Percentiles rank a stretch among this genome's conserved stretches.
Evolutionary conservation across 768 basidiomycete species (phyloP).

Genomic region (Auriscalpium orientale): DNA sequence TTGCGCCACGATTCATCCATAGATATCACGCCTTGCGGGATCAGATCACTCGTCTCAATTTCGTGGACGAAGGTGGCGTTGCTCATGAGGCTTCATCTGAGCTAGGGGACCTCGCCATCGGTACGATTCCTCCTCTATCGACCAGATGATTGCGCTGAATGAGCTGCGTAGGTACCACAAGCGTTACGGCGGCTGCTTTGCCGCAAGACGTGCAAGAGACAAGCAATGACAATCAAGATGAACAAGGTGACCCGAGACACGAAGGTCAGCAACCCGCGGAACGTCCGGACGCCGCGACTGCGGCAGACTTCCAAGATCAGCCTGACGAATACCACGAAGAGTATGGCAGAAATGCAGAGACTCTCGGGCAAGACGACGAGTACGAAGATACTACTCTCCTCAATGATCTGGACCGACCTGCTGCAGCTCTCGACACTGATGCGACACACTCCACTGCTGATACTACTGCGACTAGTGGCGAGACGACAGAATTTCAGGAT

Average conservation of each 20-base stretch:
- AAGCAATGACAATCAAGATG: background rate
- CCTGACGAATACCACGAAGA: background rate
- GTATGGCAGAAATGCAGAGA: background rate
- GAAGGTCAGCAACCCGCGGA: background rate
- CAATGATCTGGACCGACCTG: background rate
- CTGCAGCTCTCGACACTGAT: background rate
- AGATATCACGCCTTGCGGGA: slow-evolving; percentile 12
- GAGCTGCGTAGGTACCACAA: too few relatives aligned
- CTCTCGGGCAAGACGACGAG: background rate
- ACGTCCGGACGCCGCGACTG: background rate
- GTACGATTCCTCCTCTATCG: background rate
- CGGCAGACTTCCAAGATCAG: background rate
- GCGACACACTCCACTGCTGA: background rate
- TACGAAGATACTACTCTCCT: background rate
- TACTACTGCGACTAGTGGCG: background rate
- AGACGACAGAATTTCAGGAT: background rate
- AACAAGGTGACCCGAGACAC: background rate
- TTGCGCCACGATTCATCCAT: slow-evolving; percentile 12
- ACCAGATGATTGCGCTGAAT: background rate
- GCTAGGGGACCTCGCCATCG: background rate
- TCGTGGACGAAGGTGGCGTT: background rate
- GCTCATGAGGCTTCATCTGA: background rate
- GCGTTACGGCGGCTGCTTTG: too few relatives aligned
- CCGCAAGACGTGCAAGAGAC: too few relatives aligned
- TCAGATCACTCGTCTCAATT: slow-evolving; percentile 6